phyloP scores from a whole-genome alignment of 257 asterid genomes.

The Penstemon newberryi region DNA sequence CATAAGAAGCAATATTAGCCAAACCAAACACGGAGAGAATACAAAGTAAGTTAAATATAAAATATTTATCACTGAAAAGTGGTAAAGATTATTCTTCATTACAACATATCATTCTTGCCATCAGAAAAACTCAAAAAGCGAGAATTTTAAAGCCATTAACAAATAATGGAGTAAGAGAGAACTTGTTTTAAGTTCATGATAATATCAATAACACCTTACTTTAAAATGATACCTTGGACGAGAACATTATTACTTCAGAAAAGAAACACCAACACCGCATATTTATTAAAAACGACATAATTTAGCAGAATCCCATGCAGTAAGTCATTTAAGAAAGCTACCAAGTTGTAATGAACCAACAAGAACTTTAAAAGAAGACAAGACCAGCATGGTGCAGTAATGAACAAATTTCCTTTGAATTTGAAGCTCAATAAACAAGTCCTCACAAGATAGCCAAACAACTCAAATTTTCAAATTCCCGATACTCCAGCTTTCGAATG shows the following conservation, averaged over 20 bases:
- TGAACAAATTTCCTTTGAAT: conserved; percentile 3
- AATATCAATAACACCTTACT: no score
- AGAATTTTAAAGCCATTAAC: no score
- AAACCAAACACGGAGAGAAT: conserved; percentile 25
- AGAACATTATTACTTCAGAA: conserved; percentile 1
- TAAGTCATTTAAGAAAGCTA: not conserved
- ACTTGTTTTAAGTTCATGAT: no score
- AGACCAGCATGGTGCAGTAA: not conserved
- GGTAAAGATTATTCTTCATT: conserved; percentile 2
- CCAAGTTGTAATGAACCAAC: not conserved
- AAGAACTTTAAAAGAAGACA: not conserved
- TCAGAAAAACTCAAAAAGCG: conserved; percentile 2
- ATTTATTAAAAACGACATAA: not conserved
- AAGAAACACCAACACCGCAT: conserved; percentile 4
- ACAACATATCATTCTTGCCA: not conserved
- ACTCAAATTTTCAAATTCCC: conserved; percentile 2
- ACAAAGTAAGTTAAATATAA: conserved; percentile 4
- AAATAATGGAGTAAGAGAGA: no score
- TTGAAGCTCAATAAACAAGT: conserved; percentile 1
- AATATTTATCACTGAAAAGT: not conserved
- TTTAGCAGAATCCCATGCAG: not conserved
- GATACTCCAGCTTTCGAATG: not conserved
- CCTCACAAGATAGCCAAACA: conserved; percentile 4
- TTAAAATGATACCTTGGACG: not conserved
- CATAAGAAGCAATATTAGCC: conserved; percentile 24